phyloP scores from a whole-genome alignment of 2,329 filamentous ascomycete genomes.

The Fusarium armeniacum region DNA sequence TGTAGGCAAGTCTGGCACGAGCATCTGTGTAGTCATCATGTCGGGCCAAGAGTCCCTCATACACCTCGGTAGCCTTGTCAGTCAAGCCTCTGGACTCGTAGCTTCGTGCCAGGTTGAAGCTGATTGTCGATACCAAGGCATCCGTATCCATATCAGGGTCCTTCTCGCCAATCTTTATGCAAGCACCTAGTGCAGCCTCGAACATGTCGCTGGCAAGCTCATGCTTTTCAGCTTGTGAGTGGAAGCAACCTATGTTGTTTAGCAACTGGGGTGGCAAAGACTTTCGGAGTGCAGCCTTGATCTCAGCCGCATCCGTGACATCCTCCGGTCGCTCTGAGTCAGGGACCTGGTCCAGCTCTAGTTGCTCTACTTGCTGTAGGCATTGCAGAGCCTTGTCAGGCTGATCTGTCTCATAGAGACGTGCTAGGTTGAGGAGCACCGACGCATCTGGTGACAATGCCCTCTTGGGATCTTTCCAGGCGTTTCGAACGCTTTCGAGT shows the following conservation, averaged over 20 bases:
- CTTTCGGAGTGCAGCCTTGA: slow-evolving; percentile 76
- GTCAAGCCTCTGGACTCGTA: slow-evolving; percentile 87
- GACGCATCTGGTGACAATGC: slow-evolving; percentile 84
- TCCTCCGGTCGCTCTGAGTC: slow-evolving; percentile 75
- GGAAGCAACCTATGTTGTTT: slow-evolving; percentile 98
- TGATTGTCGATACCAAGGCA: slow-evolving; percentile 93
- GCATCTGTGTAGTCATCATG: slow-evolving; percentile 96
- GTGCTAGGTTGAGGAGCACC: slow-evolving; percentile 90
- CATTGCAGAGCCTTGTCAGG: slow-evolving; percentile 95
- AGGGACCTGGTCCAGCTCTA: slow-evolving; percentile 84
- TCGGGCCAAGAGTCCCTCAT: slow-evolving; percentile 85
- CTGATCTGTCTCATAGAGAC: slow-evolving; percentile 87
- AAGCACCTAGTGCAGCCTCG: slow-evolving; percentile 90
- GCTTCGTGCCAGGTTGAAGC: slow-evolving; percentile 93
- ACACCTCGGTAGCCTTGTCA: slow-evolving; percentile 88
- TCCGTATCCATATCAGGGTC: slow-evolving; percentile 86
- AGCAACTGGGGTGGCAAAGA: slow-evolving; percentile 88
- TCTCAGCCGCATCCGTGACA: slow-evolving; percentile 68
- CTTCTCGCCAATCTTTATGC: slow-evolving; percentile 82
- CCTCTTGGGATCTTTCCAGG: slow-evolving; percentile 95
- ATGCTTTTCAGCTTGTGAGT: slow-evolving; percentile 88
- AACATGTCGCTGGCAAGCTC: slow-evolving; percentile 87
- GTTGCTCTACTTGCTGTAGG: slow-evolving; percentile 89
- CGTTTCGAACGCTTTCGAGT: slow-evolving; percentile 84
- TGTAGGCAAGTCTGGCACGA: slow-evolving; percentile 88